Conservation (phyloP, 1,139 yeast genomes). For the Eremothecium coryli region DNA sequence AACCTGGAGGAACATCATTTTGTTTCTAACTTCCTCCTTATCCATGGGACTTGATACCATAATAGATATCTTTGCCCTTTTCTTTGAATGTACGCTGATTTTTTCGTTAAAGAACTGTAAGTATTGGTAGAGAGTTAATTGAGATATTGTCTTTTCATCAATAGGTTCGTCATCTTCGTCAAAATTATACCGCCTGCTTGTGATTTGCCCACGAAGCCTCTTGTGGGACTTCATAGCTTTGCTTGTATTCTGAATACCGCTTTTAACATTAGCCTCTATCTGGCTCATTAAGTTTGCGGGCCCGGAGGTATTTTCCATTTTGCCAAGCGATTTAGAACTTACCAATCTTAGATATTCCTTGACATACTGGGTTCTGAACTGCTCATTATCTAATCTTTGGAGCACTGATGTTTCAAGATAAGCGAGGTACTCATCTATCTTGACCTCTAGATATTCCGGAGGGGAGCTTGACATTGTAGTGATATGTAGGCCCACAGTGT, state of each 20-base stretch:
- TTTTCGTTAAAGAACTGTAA: conserved; percentile 29
- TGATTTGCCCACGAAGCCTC: conserved; percentile 41
- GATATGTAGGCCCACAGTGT: conserved; percentile 48
- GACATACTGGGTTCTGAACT: conserved; percentile 33
- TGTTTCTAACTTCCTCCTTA: conserved; percentile 30
- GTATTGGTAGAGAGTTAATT: conserved; percentile 30
- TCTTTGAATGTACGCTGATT: conserved; percentile 34
- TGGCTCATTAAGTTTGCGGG: conserved; percentile 34
- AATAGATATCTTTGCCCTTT: conserved; percentile 35
- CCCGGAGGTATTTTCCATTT: conserved; percentile 26
- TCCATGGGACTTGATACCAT: conserved; percentile 34
- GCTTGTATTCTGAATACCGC: conserved; percentile 27
- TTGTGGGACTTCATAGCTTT: conserved; percentile 36
- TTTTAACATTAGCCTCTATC: conserved; percentile 31
- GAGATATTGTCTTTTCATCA: conserved; percentile 27
- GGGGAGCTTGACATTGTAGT: conserved; percentile 42
- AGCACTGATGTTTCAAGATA: conserved; percentile 32
- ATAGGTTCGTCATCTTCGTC: conserved; percentile 33
- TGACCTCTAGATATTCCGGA: conserved; percentile 33
- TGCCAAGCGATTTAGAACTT: conserved; percentile 10
- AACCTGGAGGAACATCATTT: conserved; percentile 33
- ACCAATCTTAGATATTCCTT: conserved; percentile 32
- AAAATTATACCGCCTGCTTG: conserved; percentile 36
- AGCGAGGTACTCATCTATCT: conserved; percentile 40
- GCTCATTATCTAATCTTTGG: conserved; percentile 25